Percentiles rank a stretch among this genome's conserved stretches.
Evolutionary conservation across 805 yeast genomes (phyloP).

Genomic region (Ogataea nonfermentans): DNA sequence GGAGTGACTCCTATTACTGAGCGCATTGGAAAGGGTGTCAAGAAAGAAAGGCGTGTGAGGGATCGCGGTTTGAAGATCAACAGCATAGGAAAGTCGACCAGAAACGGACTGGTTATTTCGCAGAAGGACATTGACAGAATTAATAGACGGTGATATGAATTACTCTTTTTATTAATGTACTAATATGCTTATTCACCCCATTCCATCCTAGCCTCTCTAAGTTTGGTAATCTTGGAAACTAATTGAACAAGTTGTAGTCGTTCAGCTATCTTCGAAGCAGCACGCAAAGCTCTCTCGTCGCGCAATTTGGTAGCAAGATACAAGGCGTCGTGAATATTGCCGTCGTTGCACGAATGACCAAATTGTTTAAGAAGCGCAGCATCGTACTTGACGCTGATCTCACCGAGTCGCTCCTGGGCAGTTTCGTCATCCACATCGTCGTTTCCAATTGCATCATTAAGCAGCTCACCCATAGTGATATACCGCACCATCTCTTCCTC

Average conservation of each 20-base stretch:
- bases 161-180: slow-evolving; percentile 3
- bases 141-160: slow-evolving; percentile 2
- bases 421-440: slow-evolving; percentile 37
- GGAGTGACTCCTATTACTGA: slow-evolving; percentile 51
- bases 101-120: slow-evolving; percentile 74
- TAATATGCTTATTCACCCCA: slow-evolving; percentile 19
- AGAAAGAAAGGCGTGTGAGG: slow-evolving; percentile 42
- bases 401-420: slow-evolving; percentile 47
- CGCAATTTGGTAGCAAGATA: slow-evolving; percentile 67
- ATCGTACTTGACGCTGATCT: slow-evolving; percentile 62
- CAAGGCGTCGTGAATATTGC: slow-evolving; percentile 62
- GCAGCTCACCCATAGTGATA: slow-evolving; percentile 56
- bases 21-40: slow-evolving; percentile 49
- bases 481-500: slow-evolving; percentile 67
- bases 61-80: slow-evolving; percentile 79
- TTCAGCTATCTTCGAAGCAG: slow-evolving; percentile 83
- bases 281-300: slow-evolving; percentile 75
- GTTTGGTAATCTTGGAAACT: slow-evolving; percentile 51
- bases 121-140: slow-evolving; percentile 57
- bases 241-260: slow-evolving; percentile 55
- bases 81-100: slow-evolving; percentile 71
- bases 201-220: slow-evolving; percentile 50
- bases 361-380: slow-evolving; percentile 74
- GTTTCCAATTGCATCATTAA: slow-evolving; percentile 53
- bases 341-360: slow-evolving; percentile 69